Base-by-base conservation (phyloP, 78 protist genomes). In the Ministeria vibrans region DNA sequence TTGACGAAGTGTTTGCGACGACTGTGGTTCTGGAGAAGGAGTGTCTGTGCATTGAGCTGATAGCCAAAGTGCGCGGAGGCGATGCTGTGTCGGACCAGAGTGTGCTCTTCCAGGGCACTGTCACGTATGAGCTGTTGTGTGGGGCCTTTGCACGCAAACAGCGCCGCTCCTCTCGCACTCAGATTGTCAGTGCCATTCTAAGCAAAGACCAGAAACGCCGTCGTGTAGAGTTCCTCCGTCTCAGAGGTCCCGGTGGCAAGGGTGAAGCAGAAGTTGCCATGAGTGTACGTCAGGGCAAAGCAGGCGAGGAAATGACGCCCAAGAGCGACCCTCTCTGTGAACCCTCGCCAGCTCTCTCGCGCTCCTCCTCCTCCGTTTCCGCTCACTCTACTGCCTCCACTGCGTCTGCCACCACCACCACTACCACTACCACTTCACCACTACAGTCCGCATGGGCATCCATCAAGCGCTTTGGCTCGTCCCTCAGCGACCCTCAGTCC, bases 181-280 rank as follows among this genome's bases (percentile, higher is more conserved):
- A n/a, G n/a, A n/a, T n/a, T n/a, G n/a, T n/a, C n/a, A n/a, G n/a
- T n/a, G n/a, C n/a, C n/a, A n/a, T n/a, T n/a, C n/a, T n/a, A n/a
- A n/a, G n/a, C n/a, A n/a, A n/a, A n/a, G n/a, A n/a, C n/a, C n/a
- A n/a, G n/a, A n/a, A n/a, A n/a, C n/a, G n/a, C n/a, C n/a, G n/a
- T n/a, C n/a, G n/a, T 11, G 38, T 68, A 30, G 74, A 68, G 46
- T 68, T 28, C 28, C 46, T 68, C 39, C 6, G 36, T 15, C 74
- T 68, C 22, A 43, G 74, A 43, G 74, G 74, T 0, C 49, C 74
- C 46, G 74, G 46, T 46, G 74, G 46, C 49, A 68, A 68, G 46
- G 74, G 74, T n/a, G 49, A n/a, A 1, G 74, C 74, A 22, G 51
- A 68, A n/a, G 74, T 68, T 3, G 74, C 74, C 1, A 68, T 41